Evolutionary conservation across 495 filamentous ascomycete species (phyloP).

Genomic region (Gamarada debralockiae): DNA sequence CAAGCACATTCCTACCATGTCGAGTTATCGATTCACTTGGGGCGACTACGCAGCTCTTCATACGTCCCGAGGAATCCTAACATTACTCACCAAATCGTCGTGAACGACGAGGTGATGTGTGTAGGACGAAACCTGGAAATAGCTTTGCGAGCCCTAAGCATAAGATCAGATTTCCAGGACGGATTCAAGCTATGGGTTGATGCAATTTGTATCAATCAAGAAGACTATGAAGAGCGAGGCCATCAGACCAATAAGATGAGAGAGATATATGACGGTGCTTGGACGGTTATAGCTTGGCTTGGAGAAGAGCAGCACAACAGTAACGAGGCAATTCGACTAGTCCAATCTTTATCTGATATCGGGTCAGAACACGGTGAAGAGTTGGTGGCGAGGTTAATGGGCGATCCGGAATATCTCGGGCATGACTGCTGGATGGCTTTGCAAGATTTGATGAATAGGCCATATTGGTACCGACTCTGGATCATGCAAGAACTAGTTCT

Average conservation of each 20-base stretch:
- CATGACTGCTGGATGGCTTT: constrained; percentile 5
- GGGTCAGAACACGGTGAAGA: neutral
- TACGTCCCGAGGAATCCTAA: constrained; percentile 9
- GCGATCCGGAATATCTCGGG: constrained; percentile 10
- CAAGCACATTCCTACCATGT: neutral
- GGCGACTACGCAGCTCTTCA: constrained; percentile 15
- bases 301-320: constrained; percentile 16
- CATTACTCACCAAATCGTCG: neutral
- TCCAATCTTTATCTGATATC: neutral
- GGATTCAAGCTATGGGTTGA: constrained; percentile 28
- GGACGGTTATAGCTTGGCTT: constrained; percentile 24
- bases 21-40: constrained; percentile 6
- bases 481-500: constrained; percentile 19
- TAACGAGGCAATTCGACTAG: constrained; percentile 2
- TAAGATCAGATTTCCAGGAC: neutral
- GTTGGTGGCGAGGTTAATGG: neutral
- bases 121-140: constrained; percentile 6
- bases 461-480: constrained; percentile 18
- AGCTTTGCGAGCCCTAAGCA: constrained; percentile 6
- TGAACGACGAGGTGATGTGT: constrained; percentile 4
- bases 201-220: constrained; percentile 36
- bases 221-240: constrained; percentile 25
- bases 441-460: constrained; percentile 2
- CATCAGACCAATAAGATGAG: constrained; percentile 30
- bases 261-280: constrained; percentile 24